Percentiles rank a stretch among this genome's conserved stretches.
These are phyloP conservation scores for Fremontodendron californicum DNA, from an alignment of 345 rosid species.

Conservation along the genomic window DNA sequence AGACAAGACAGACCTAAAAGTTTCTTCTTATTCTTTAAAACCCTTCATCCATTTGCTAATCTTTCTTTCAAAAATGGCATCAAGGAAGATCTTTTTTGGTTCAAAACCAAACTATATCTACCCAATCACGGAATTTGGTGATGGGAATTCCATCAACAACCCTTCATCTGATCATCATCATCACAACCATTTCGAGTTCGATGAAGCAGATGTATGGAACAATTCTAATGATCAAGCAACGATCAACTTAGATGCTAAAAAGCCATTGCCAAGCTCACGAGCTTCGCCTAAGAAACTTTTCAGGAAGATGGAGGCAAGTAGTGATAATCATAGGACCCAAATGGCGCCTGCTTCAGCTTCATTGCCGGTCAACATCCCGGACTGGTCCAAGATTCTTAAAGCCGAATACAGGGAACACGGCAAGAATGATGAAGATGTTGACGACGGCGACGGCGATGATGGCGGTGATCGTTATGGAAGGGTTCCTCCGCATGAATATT, in stretches of 20 bases:
- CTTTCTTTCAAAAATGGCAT: too few species aligned
- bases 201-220: constrained; percentile 52
- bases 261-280: constrained; percentile 34
- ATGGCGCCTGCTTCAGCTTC: constrained; percentile 40
- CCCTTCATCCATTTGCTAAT: background rate
- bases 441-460: constrained; percentile 15
- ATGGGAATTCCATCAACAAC: background rate
- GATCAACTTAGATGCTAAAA: constrained; percentile 30
- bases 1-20: too few species aligned
- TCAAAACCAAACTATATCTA: constrained; percentile 44
- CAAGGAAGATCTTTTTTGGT: constrained; percentile 37
- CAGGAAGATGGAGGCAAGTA: constrained; percentile 25
- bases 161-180: constrained; percentile 13
- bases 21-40: background rate
- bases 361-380: constrained; percentile 68
- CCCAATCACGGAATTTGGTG: constrained; percentile 29
- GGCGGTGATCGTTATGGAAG: constrained; percentile 19
- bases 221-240: constrained; percentile 3
- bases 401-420: constrained; percentile 35
- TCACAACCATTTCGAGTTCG: constrained; percentile 49
- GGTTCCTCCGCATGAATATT: constrained; percentile 58
- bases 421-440: constrained; percentile 27
- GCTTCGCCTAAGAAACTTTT: constrained; percentile 28
- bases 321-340: background rate
- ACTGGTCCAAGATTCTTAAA: constrained; percentile 73